phyloP scores from a whole-genome alignment of 306 rosid species.

The Mimosa bimucronata region DNA sequence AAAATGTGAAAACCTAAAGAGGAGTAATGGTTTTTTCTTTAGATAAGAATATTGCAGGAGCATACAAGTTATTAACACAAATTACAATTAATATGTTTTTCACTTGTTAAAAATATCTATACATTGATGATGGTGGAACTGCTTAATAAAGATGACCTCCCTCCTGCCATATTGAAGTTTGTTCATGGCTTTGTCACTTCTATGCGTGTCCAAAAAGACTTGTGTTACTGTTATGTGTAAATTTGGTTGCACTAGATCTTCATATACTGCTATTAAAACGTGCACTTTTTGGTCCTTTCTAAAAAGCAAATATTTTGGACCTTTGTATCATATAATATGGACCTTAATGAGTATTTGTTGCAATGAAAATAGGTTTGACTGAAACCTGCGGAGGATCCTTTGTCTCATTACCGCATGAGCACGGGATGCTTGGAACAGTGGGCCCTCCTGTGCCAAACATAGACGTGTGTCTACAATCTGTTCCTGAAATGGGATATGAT shows the following conservation, averaged over 20 bases:
- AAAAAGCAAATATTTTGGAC: not conserved
- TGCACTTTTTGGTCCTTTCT: slow-evolving; percentile 8
- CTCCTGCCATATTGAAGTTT: slow-evolving; percentile 13
- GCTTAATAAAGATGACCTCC: not conserved
- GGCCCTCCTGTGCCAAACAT: slow-evolving; percentile 99
- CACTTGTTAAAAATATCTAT: not conserved
- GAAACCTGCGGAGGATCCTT: slow-evolving; percentile 98
- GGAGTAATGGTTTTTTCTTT: not conserved
- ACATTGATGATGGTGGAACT: not conserved
- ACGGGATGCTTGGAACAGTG: slow-evolving; percentile 86
- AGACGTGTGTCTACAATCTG: slow-evolving; percentile 88
- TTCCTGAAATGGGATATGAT: slow-evolving; percentile 96
- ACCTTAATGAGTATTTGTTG: slow-evolving; percentile 37
- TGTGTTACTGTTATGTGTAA: not conserved
- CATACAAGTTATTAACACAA: not conserved
- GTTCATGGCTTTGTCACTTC: not conserved
- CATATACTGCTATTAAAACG: slow-evolving; percentile 13
- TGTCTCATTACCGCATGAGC: slow-evolving; percentile 84
- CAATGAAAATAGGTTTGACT: slow-evolving; percentile 71
- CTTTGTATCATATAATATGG: slow-evolving; percentile 13
- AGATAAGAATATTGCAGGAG: not conserved
- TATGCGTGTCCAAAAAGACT: not conserved
- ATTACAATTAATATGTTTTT: not conserved
- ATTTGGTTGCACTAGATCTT: not conserved
- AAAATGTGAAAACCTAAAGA: not conserved